Conservation (phyloP, 495 filamentous ascomycete genomes). For the Stereocaulon alpinum region DNA sequence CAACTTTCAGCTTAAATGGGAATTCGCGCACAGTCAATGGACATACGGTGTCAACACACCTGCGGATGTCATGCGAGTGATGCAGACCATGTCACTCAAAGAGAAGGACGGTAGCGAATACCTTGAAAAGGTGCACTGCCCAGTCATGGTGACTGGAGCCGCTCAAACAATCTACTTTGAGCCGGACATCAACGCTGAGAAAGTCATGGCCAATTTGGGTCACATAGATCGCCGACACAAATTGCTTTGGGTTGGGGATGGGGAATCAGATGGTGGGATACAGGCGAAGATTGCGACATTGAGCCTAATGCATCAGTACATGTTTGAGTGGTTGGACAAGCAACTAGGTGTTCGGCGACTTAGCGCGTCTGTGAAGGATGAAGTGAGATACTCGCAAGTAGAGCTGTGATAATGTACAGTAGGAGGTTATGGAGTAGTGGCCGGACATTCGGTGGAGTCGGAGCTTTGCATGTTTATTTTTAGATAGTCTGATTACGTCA, state of each 20-base stretch:
- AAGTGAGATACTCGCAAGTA: no score
- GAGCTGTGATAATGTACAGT: no score
- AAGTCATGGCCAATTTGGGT: no score
- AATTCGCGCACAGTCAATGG: background rate
- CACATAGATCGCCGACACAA: no score
- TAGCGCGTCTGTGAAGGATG: no score
- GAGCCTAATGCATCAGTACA: background rate
- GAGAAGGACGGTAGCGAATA: background rate
- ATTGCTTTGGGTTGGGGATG: no score
- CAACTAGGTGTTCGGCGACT: background rate
- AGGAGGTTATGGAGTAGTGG: no score
- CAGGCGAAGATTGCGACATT: background rate
- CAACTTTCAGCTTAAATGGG: background rate
- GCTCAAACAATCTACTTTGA: background rate
- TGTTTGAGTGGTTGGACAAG: background rate
- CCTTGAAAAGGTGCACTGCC: background rate
- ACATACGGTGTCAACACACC: background rate
- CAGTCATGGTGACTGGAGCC: background rate
- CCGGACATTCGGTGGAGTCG: no score
- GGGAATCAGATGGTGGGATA: background rate
- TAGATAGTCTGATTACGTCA: no score
- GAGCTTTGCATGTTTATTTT: no score
- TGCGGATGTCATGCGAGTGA: background rate
- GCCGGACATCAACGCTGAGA: no score
- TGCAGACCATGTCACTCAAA: background rate